phyloP scores from a whole-genome alignment of 2,329 filamentous ascomycete genomes.

The Colletotrichum somersetense region DNA sequence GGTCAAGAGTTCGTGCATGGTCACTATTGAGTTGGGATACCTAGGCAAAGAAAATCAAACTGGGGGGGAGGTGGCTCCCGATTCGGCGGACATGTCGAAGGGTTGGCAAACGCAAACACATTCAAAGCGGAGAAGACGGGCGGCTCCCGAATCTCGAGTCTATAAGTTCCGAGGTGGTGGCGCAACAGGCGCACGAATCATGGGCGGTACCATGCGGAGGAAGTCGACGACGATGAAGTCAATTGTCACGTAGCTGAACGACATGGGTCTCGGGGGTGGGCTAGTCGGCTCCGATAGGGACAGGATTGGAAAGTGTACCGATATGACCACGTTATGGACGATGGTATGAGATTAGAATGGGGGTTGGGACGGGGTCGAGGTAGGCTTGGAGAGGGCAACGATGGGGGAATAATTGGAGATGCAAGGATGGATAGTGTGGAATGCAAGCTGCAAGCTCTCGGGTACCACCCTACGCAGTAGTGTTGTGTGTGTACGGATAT shows the following conservation, averaged over 20 bases:
- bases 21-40: not conserved
- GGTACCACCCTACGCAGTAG: not conserved
- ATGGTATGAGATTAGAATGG: conserved; percentile 9
- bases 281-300: conserved; percentile 24
- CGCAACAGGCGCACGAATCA: conserved; percentile 40
- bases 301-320: not conserved
- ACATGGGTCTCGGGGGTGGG: conserved; percentile 26
- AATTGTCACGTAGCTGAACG: not conserved
- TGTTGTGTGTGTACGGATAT: no score
- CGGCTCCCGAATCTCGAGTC: conserved; percentile 23
- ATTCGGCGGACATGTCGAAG: not conserved
- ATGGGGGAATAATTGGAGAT: conserved; percentile 19
- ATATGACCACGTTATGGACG: not conserved
- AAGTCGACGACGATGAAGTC: conserved; percentile 31
- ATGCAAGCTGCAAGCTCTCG: not conserved
- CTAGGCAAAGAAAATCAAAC: not conserved
- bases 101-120: not conserved
- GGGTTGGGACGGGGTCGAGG: conserved; percentile 5
- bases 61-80: conserved; percentile 14
- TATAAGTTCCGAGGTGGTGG: conserved; percentile 7
- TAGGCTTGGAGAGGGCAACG: conserved; percentile 1
- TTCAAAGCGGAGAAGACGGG: not conserved
- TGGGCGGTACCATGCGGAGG: conserved; percentile 28
- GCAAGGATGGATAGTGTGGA: not conserved
- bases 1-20: not conserved